Conservation (phyloP, 2,329 filamentous ascomycete genomes). For the Scedosporium aurantiacum region DNA sequence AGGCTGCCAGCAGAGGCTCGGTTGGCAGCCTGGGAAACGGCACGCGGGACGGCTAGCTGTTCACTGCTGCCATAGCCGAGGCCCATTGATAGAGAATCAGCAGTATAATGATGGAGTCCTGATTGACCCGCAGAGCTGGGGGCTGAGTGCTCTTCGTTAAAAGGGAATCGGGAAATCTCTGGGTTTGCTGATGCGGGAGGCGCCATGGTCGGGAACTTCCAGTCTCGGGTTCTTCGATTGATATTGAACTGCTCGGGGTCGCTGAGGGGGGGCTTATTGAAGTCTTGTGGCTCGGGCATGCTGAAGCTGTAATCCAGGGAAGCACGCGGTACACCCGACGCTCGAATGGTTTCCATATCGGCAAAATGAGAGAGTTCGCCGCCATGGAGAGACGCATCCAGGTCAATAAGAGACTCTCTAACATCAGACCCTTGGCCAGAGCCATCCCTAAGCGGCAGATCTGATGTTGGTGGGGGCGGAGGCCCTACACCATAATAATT, state of each 20-base stretch:
- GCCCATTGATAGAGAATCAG: not conserved
- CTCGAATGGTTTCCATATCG: slow-evolving; percentile 49
- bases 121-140: slow-evolving; percentile 8
- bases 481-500: slow-evolving; percentile 43
- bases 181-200: slow-evolving; percentile 41
- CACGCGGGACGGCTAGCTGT: slow-evolving; percentile 23
- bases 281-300: slow-evolving; percentile 28
- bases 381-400: slow-evolving; percentile 48
- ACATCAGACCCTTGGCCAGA: slow-evolving; percentile 30
- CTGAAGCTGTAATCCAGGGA: slow-evolving; percentile 35
- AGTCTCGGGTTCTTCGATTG: slow-evolving; percentile 42
- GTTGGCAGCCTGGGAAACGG: slow-evolving; percentile 14
- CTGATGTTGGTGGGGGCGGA: slow-evolving; percentile 27
- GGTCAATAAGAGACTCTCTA: slow-evolving; percentile 54
- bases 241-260: slow-evolving; percentile 45
- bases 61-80: slow-evolving; percentile 8
- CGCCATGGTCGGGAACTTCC: slow-evolving; percentile 46
- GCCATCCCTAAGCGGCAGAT: slow-evolving; percentile 49
- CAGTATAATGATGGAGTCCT: slow-evolving; percentile 1
- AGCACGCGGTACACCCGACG: slow-evolving; percentile 29
- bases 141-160: slow-evolving; percentile 22
- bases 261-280: slow-evolving; percentile 40
- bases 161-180: slow-evolving; percentile 40
- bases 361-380: slow-evolving; percentile 46
- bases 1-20: slow-evolving; percentile 31